Percentiles rank a stretch among this genome's conserved stretches.
Conservation (phyloP, 768 basidiomycete species). For the Lactarius deliciosus region DNA sequence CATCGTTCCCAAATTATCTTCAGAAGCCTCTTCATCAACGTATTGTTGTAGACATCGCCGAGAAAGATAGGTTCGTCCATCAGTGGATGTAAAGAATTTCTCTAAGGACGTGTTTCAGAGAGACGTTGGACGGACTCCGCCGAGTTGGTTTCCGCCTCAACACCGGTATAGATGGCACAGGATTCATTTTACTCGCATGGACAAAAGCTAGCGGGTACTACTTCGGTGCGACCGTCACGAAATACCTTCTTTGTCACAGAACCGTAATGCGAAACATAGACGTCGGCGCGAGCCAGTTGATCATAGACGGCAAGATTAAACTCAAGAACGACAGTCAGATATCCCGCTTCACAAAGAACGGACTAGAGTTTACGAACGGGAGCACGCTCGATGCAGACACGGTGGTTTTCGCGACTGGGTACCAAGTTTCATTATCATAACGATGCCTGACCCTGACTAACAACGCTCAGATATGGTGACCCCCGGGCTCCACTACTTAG, state of each 20-base stretch:
- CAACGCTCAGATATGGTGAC: constrained; percentile 45
- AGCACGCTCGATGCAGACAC: constrained; percentile 49
- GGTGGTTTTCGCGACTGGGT: constrained; percentile 51
- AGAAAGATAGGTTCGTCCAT: constrained; percentile 47
- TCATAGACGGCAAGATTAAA: constrained; percentile 50
- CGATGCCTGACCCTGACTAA: neutral
- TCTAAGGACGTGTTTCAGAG: constrained; percentile 34
- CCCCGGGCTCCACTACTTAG: constrained; percentile 40
- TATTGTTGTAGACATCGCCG: constrained; percentile 45
- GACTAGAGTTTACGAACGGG: constrained; percentile 44
- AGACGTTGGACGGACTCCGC: constrained; percentile 53
- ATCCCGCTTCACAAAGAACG: constrained; percentile 40
- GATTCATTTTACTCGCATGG: constrained; percentile 48
- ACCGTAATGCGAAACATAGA: constrained; percentile 33
- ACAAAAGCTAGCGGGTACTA: constrained; percentile 61
- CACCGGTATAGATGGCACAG: constrained; percentile 50
- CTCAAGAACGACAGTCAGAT: constrained; percentile 46
- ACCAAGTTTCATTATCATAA: constrained; percentile 9
- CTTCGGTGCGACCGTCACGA: constrained; percentile 45
- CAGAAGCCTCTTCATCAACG: constrained; percentile 38
- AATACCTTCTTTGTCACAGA: neutral
- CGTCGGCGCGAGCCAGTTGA: constrained; percentile 43
- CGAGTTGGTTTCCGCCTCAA: constrained; percentile 55
- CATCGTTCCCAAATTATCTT: constrained; percentile 38
- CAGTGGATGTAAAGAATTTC: neutral